A percentile compares a stretch with the other conserved stretches of the same genome.
phyloP scores from a whole-genome alignment of 2,329 filamentous ascomycete genomes.

The Colletotrichum tropicale region DNA sequence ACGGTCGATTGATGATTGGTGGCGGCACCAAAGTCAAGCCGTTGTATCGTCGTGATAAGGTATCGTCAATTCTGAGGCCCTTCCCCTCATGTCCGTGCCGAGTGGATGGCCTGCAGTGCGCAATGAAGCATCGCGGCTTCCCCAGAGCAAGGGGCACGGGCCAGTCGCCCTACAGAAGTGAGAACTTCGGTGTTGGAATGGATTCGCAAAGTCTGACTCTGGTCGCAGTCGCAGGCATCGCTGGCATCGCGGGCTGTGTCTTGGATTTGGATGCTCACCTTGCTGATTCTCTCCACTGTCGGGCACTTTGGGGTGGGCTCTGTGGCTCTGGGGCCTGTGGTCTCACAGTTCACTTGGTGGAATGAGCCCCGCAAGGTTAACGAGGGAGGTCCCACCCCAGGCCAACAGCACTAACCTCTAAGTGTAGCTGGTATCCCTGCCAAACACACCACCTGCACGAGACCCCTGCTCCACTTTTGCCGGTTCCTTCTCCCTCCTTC shows the following conservation, averaged over 20 bases:
- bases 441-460: conserved; percentile 3
- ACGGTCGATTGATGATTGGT: neutral
- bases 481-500: neutral
- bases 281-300: neutral
- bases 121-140: neutral
- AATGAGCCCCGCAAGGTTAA: conserved; percentile 3
- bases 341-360: neutral
- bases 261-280: neutral
- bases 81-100: neutral
- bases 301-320: neutral
- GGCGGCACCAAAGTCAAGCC: neutral
- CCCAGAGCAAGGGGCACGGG: neutral
- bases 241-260: neutral
- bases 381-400: neutral
- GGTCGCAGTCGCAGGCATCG: neutral
- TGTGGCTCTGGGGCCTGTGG: neutral
- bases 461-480: neutral
- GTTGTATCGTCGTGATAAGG: neutral
- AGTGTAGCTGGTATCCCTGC: neutral
- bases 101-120: neutral
- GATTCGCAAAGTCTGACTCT: neutral
- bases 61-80: conserved; percentile 3
- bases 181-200: neutral
- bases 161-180: neutral
- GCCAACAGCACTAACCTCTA: neutral